phyloP scores from a whole-genome alignment of 2,329 filamentous ascomycete species.

The Stagonosporopsis tanaceti region DNA sequence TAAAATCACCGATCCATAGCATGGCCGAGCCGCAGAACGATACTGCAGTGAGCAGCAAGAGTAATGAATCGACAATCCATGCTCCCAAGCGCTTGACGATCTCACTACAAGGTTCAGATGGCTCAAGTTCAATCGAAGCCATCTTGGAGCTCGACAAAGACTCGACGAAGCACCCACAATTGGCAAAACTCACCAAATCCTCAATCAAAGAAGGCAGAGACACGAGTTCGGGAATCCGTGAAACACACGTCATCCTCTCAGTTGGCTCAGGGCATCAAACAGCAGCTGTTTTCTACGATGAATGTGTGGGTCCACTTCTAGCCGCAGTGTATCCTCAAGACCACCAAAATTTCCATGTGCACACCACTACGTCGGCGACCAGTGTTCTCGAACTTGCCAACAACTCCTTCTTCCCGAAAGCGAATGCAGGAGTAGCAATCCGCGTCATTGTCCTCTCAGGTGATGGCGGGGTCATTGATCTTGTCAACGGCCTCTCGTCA shows the following conservation, averaged over 20 bases:
- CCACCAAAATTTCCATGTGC: constrained; percentile 57
- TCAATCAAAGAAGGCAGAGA: constrained; percentile 1
- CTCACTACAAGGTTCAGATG: constrained; percentile 14
- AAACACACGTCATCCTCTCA: constrained; percentile 56
- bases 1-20: neutral
- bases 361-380: constrained; percentile 69
- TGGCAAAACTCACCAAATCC: constrained; percentile 31
- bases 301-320: constrained; percentile 53
- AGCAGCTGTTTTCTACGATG: constrained; percentile 51
- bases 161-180: constrained; percentile 24
- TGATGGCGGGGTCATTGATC: constrained; percentile 85
- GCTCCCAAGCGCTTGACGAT: constrained; percentile 16
- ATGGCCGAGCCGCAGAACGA: constrained; percentile 17
- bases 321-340: constrained; percentile 48
- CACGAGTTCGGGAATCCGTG: constrained; percentile 15
- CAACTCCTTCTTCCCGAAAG: constrained; percentile 57
- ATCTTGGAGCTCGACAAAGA: constrained; percentile 26
- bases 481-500: constrained; percentile 72
- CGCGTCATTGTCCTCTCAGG: constrained; percentile 81
- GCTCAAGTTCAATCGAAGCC: constrained; percentile 12
- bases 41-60: constrained; percentile 1
- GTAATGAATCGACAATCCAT: neutral
- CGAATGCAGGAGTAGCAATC: constrained; percentile 53
- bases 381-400: constrained; percentile 71
- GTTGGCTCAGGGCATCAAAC: constrained; percentile 54